Base-by-base conservation (phyloP, 2,329 filamentous ascomycete genomes). In the Exophiala sideris region DNA sequence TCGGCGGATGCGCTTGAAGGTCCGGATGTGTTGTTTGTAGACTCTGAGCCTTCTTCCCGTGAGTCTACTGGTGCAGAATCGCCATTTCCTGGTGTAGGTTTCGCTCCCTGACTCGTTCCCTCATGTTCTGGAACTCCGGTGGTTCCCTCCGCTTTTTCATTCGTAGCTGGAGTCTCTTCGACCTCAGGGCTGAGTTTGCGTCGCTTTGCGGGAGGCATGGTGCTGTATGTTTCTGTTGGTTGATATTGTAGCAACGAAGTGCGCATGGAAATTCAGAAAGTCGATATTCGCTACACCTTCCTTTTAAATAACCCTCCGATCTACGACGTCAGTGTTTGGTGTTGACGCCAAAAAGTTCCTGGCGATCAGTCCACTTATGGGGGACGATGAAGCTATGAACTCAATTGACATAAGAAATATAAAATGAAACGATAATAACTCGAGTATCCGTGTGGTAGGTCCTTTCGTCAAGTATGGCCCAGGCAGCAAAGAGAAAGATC, bases 401-500 rank as follows among this genome's bases (percentile, higher is more conserved):
- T 8, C 24, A 29, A 29, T 1, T 5, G 7, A 29, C 1, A 2
- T 3, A 29, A 3, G 3, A 29, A 29, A 29, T 8, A 29, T 1
- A 29, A 4, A 8, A 29, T 29, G 24, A 29, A 5, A 2, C 24
- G 24, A 8, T 29, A 8, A 29, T 29, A 2, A 29, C 2, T 8
- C 7, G 7, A 29, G 24, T 29, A 5, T 5, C 7, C 7, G 24
- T 8, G 24, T 8, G 24, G 24, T 29, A 29, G 6, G 24, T 29
- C 7, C 4, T 8, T 29, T 2, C 3, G 24, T 6, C 7, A 29
- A 44, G 9, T 14, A 60, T 60, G 58, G 42, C 56, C 18, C 57
- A 57, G 29, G 45, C 57, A 41, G 79, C 80, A 46, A 77, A 83
- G 53, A 96, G 91, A 75, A 87, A 84, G 72, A 78, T 99, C 40